phyloP scores from a whole-genome alignment of 495 filamentous ascomycete species.

The Annulohypoxylon moriforme region DNA sequence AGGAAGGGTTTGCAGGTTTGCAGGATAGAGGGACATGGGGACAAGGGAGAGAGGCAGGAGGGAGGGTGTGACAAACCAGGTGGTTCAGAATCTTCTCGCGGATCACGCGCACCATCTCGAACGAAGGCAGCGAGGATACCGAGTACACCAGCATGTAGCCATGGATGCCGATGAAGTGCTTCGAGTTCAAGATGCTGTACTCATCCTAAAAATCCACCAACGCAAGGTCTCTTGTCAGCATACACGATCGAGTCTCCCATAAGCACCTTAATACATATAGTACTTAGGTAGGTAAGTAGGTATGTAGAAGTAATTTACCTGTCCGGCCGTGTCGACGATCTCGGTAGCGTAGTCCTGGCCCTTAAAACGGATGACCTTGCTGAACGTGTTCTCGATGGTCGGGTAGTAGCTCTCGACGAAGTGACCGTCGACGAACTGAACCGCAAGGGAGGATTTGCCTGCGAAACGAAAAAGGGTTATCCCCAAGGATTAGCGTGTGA shows the following conservation, averaged over 20 bases:
- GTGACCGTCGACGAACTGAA: constrained; percentile 96
- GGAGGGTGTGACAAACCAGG: constrained; percentile 68
- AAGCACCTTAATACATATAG: not conserved
- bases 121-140: constrained; percentile 89
- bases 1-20: not conserved
- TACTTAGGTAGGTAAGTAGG: not conserved
- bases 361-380: constrained; percentile 90
- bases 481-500: constrained; percentile 31
- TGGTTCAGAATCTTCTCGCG: constrained; percentile 98
- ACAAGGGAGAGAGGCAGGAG: not conserved
- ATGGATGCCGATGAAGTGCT: constrained; percentile 99
- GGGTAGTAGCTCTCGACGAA: constrained; percentile 99
- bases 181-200: constrained; percentile 96
- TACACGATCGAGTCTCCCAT: not conserved
- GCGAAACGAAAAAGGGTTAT: constrained; percentile 13
- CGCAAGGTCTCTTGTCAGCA: constrained; percentile 17
- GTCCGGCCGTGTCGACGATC: constrained; percentile 98
- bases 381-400: constrained; percentile 99
- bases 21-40: not conserved
- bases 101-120: constrained; percentile 96
- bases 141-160: constrained; percentile 99
- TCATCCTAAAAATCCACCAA: constrained; percentile 77
- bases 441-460: constrained; percentile 98
- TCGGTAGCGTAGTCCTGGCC: constrained; percentile 94
- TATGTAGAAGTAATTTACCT: constrained; percentile 67